Conservation (phyloP, 192 early-diverging fungal genomes). For the Haplosporangium gracile region DNA sequence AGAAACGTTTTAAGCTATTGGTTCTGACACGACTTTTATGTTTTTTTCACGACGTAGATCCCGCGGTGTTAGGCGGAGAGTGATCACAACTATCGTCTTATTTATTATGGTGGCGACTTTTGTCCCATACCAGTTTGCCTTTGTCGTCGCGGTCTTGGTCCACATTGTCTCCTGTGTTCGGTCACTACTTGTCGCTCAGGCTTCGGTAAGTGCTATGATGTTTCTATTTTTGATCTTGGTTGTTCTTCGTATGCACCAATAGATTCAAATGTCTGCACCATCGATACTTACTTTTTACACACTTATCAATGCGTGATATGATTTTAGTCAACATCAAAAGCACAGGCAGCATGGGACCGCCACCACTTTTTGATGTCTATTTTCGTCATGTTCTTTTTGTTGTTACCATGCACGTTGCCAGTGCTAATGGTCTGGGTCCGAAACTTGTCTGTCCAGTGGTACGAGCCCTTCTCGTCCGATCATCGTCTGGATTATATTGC, state of each 20-base stretch:
- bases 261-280: not conserved
- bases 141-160: conserved; percentile 79
- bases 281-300: not conserved
- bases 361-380: conserved; percentile 77
- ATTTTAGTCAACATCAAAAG: conserved; percentile 8
- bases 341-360: conserved; percentile 60
- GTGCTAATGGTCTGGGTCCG: conserved; percentile 86
- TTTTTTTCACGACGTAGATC: conserved; percentile 19
- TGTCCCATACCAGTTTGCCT: conserved; percentile 90
- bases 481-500: conserved; percentile 73
- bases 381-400: conserved; percentile 76
- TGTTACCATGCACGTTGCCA: conserved; percentile 81
- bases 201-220: conserved; percentile 34
- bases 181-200: conserved; percentile 57
- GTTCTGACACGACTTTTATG: not conserved
- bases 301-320: not conserved
- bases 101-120: conserved; percentile 78
- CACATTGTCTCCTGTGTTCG: conserved; percentile 71
- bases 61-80: conserved; percentile 56
- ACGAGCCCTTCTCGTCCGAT: conserved; percentile 83
- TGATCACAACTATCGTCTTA: conserved; percentile 67
- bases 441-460: conserved; percentile 85
- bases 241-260: not conserved
- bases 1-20: not conserved
- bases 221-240: no score